Conservation (phyloP, 176 grass and related monocot species). For the Zoysia pacifica region DNA sequence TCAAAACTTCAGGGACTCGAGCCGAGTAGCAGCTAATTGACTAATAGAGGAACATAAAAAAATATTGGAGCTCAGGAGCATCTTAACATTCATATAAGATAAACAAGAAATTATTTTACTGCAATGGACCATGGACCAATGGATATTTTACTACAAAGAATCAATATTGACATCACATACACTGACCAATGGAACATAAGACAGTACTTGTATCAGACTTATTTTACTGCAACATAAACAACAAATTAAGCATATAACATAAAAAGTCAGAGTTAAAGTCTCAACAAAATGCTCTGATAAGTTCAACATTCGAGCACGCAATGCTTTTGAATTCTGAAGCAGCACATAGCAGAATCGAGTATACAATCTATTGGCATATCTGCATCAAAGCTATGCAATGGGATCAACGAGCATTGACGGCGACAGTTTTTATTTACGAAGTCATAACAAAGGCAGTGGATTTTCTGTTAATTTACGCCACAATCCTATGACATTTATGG, state of each 20-base stretch:
- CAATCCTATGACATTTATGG: not conserved
- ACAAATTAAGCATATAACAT: conserved; percentile 11
- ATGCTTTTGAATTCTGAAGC: not conserved
- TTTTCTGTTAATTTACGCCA: not conserved
- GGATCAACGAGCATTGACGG: not conserved
- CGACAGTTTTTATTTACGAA: not conserved
- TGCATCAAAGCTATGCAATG: conserved; percentile 17
- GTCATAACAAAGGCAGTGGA: not conserved
- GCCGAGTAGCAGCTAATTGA: not conserved
- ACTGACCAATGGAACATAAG: not conserved
- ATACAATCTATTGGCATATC: not conserved
- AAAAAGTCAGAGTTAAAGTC: conserved; percentile 8
- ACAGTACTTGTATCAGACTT: not conserved
- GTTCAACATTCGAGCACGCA: conserved; percentile 5
- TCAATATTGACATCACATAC: conserved; percentile 7
- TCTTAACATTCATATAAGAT: not conserved
- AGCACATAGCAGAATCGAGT: not conserved
- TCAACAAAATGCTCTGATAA: conserved; percentile 13
- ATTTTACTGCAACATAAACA: conserved; percentile 2
- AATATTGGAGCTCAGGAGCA: not conserved
- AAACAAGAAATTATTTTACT: not conserved
- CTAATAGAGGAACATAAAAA: not conserved
- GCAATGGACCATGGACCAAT: no score
- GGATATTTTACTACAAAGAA: no score
- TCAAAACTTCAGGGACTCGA: not conserved